A percentile compares a stretch with the other conserved stretches of the same genome.
phyloP scores from a whole-genome alignment of 75 land plant genomes.

The Picea sitchensis region DNA sequence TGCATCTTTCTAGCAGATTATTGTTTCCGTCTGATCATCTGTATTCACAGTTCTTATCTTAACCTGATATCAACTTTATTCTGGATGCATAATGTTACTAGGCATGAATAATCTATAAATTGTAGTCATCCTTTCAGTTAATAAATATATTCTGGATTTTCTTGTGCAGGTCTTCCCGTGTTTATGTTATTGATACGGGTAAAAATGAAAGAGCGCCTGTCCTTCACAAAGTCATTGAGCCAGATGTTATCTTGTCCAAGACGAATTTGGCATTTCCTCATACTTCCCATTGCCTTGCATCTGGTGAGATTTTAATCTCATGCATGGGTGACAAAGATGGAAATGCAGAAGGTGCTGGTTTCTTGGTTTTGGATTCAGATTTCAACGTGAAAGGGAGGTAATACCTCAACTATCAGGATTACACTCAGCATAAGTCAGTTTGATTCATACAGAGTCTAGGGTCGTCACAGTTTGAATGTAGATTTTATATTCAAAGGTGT shows the following conservation, averaged over 20 bases:
- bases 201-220: slow-evolving; percentile 32
- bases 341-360: slow-evolving; percentile 43
- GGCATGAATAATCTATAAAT: background rate
- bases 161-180: slow-evolving; percentile 27
- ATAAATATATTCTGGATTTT: background rate
- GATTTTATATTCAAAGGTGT: background rate
- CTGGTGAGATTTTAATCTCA: slow-evolving; percentile 42
- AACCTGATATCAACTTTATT: background rate
- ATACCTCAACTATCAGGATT: background rate
- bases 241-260: slow-evolving; percentile 32
- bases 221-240: slow-evolving; percentile 42
- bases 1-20: background rate
- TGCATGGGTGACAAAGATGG: slow-evolving; percentile 54
- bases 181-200: slow-evolving; percentile 41
- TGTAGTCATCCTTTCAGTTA: background rate
- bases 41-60: background rate
- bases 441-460: background rate
- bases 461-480: background rate
- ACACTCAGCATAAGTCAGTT: background rate
- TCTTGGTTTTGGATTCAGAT: slow-evolving; percentile 41
- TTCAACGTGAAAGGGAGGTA: slow-evolving; percentile 53
- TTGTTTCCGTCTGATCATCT: background rate
- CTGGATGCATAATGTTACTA: background rate
- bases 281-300: slow-evolving; percentile 46
- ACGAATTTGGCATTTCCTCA: slow-evolving; percentile 51